Percentiles rank a stretch among this genome's conserved stretches.
Conservation (phyloP, 2,329 filamentous ascomycete genomes). For the Macrophomina tecta region DNA sequence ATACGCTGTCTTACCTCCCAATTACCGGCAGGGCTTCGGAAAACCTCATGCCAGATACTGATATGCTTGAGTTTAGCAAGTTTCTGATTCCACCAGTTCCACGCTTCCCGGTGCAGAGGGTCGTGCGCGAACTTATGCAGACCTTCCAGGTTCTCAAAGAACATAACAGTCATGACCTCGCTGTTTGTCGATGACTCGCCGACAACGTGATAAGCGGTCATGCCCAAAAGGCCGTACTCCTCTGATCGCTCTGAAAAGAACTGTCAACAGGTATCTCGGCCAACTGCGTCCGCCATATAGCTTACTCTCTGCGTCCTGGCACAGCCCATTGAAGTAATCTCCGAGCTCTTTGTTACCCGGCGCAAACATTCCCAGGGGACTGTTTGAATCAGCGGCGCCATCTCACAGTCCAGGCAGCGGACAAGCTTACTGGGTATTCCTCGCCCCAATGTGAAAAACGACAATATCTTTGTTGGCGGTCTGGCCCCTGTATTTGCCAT, state of each 20-base stretch:
- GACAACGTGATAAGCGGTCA: slow-evolving; percentile 48
- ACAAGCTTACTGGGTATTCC: slow-evolving; percentile 39
- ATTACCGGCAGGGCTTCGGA: slow-evolving; percentile 50
- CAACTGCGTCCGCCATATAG: too few relatives aligned
- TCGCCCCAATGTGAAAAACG: slow-evolving; percentile 48
- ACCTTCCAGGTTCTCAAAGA: slow-evolving; percentile 58
- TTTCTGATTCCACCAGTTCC: slow-evolving; percentile 56
- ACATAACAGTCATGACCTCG: slow-evolving; percentile 52
- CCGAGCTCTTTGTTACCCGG: slow-evolving; percentile 52
- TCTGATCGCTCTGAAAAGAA: slow-evolving; percentile 9
- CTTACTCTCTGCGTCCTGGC: slow-evolving; percentile 36
- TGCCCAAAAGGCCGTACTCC: slow-evolving; percentile 12
- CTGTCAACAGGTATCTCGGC: neutral
- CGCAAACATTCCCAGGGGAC: slow-evolving; percentile 56
- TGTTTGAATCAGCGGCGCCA: slow-evolving; percentile 28
- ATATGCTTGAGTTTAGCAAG: slow-evolving; percentile 48
- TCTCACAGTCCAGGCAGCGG: neutral
- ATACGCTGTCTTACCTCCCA: slow-evolving; percentile 52
- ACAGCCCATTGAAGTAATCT: slow-evolving; percentile 49
- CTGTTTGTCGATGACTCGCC: slow-evolving; percentile 48
- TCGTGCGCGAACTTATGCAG: slow-evolving; percentile 61
- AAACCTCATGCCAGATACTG: slow-evolving; percentile 63
- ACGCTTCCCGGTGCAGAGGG: slow-evolving; percentile 54
- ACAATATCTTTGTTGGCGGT: slow-evolving; percentile 42
- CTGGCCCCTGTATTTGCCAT: slow-evolving; percentile 40